Conservation (phyloP, 306 rosid species). For the Pterocarpus santalinus region DNA sequence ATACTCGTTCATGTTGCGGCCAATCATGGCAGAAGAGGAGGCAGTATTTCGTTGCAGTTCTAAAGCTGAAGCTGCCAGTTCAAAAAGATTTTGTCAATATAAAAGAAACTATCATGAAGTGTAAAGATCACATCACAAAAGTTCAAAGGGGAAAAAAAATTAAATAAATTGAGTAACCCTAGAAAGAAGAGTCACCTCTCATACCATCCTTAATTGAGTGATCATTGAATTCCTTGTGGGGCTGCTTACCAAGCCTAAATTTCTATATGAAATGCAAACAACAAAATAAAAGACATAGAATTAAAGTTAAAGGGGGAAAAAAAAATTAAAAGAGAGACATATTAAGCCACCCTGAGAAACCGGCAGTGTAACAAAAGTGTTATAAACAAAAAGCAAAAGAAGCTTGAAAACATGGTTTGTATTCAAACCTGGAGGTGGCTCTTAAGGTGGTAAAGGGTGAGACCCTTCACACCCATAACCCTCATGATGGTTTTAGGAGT, state of each 20-base stretch:
- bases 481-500: conserved; percentile 99
- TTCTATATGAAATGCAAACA: conserved; percentile 58
- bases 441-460: conserved; percentile 99
- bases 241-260: conserved; percentile 98
- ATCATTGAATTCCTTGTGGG: conserved; percentile 98
- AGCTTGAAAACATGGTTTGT: conserved; percentile 44
- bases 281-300: conserved; percentile 39
- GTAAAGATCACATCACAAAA: conserved; percentile 42
- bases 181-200: conserved; percentile 74
- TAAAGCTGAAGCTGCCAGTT: conserved; percentile 76
- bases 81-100: conserved; percentile 44
- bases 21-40: conserved; percentile 84
- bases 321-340: conserved; percentile 8
- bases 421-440: conserved; percentile 96
- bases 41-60: conserved; percentile 88
- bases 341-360: conserved; percentile 33
- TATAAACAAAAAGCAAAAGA: conserved; percentile 39
- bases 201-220: conserved; percentile 93
- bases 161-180: conserved; percentile 59
- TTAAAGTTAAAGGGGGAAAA: conserved; percentile 44
- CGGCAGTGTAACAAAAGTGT: conserved; percentile 32
- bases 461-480: conserved; percentile 99
- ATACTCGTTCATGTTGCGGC: conserved; percentile 97
- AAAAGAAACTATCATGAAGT: conserved; percentile 44
- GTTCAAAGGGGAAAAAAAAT: neutral